Conservation (phyloP, 768 basidiomycete genomes). For the Kwoniella europaea region DNA sequence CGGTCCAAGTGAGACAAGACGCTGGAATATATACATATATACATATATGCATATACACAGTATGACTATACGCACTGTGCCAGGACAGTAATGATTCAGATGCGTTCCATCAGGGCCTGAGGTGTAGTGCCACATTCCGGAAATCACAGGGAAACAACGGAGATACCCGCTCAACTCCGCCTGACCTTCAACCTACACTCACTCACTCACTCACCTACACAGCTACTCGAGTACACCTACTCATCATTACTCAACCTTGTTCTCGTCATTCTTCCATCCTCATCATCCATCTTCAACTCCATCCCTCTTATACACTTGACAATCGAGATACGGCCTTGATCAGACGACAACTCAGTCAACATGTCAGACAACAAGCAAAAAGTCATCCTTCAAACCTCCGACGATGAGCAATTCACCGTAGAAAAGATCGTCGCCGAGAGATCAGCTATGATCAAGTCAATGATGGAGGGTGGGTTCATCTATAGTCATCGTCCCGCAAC, state of each 20-base stretch:
- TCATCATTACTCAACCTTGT: not conserved
- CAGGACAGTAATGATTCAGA: too few relatives aligned
- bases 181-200: not conserved
- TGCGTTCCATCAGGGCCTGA: too few relatives aligned
- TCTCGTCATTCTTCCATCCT: not conserved
- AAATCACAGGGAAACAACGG: too few relatives aligned
- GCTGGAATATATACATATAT: too few relatives aligned
- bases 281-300: not conserved
- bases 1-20: too few relatives aligned
- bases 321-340: not conserved
- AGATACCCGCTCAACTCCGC: too few relatives aligned
- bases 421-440: slow-evolving; percentile 95
- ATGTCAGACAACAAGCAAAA: slow-evolving; percentile 43
- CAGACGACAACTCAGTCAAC: not conserved
- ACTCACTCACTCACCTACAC: not conserved
- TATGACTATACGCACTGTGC: too few relatives aligned
- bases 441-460: slow-evolving; percentile 96
- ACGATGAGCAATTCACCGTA: slow-evolving; percentile 90
- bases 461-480: slow-evolving; percentile 87
- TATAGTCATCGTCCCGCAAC: slow-evolving; percentile 2
- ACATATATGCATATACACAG: too few relatives aligned
- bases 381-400: slow-evolving; percentile 65
- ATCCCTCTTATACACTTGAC: not conserved
- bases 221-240: too few relatives aligned
- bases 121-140: too few relatives aligned